A percentile compares a stretch with the other conserved stretches of the same genome.
Conservation (phyloP, 805 yeast species). For the Kregervanrija pseudodelftensis region DNA sequence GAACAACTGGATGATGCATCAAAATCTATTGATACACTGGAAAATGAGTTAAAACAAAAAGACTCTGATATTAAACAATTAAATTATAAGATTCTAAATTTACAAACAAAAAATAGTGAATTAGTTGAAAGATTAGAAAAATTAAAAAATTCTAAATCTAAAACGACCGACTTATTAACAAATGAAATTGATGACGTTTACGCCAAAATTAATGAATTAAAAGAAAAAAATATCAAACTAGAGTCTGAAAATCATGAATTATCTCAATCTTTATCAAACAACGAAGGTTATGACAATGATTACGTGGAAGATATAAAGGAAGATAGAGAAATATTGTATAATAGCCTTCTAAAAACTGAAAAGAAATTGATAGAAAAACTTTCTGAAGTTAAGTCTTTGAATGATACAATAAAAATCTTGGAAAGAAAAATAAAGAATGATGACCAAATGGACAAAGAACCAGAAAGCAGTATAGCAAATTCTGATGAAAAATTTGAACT, state of each 20-base stretch:
- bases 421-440: not conserved
- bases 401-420: not conserved
- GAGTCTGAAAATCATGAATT: constrained; percentile 5
- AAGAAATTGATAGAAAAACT: not conserved
- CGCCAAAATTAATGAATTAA: constrained; percentile 13
- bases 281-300: constrained; percentile 20
- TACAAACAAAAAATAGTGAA: constrained; percentile 1
- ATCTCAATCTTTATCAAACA: not conserved
- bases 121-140: not conserved
- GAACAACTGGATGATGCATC: constrained; percentile 9
- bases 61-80: constrained; percentile 8
- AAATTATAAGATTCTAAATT: constrained; percentile 3
- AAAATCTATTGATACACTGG: constrained; percentile 10
- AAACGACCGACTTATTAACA: constrained; percentile 1
- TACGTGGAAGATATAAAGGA: constrained; percentile 27
- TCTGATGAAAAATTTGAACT: constrained; percentile 2
- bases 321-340: constrained; percentile 7
- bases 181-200: constrained; percentile 8
- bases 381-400: constrained; percentile 2
- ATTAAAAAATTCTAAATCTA: not conserved
- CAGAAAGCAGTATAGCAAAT: not conserved
- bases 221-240: constrained; percentile 8
- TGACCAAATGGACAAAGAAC: not conserved
- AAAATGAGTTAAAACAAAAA: constrained; percentile 7
- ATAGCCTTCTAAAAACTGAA: constrained; percentile 3